A percentile compares a stretch with the other conserved stretches of the same genome.
phyloP scores from a whole-genome alignment of 371 early-diverging fungal species.

The Mucor circinelloides region DNA sequence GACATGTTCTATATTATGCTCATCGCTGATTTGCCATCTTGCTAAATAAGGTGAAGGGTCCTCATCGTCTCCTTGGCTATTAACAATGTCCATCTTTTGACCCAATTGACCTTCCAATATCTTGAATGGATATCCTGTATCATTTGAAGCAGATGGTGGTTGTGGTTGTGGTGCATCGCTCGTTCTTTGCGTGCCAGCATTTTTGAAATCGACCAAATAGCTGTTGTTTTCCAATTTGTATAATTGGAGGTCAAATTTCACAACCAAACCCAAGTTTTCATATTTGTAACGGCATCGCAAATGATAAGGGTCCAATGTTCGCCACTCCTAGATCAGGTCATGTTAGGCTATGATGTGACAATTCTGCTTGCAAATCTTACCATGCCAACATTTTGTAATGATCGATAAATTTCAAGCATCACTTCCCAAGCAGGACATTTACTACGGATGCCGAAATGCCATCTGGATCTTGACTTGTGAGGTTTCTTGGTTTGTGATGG shows the following conservation, averaged over 20 bases:
- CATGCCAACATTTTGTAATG: slow-evolving; percentile 86
- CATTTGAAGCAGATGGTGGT: background rate
- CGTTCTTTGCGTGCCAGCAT: slow-evolving; percentile 50
- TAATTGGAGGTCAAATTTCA: slow-evolving; percentile 94
- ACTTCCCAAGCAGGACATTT: slow-evolving; percentile 91
- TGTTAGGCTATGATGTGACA: background rate
- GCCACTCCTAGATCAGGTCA: slow-evolving; percentile 73
- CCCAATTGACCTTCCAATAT: slow-evolving; percentile 3
- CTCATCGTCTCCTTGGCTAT: slow-evolving; percentile 1
- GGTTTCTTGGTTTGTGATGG: slow-evolving; percentile 25
- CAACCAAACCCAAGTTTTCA: slow-evolving; percentile 45
- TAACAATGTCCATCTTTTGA: slow-evolving; percentile 13
- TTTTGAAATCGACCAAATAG: slow-evolving; percentile 94
- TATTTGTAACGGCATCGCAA: slow-evolving; percentile 74
- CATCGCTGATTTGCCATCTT: slow-evolving; percentile 17
- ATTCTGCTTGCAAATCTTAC: slow-evolving; percentile 25
- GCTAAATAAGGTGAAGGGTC: slow-evolving; percentile 15
- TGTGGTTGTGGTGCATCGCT: background rate
- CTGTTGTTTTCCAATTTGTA: slow-evolving; percentile 88
- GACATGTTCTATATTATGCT: slow-evolving; percentile 44
- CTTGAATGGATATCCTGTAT: background rate
- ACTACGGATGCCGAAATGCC: slow-evolving; percentile 98
- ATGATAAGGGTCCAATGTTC: slow-evolving; percentile 85
- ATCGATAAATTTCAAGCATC: slow-evolving; percentile 96
- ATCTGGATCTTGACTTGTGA: slow-evolving; percentile 60